These are phyloP conservation scores for Septoria petroselini DNA, from an alignment of 2,329 filamentous ascomycete genomes.

Conservation along the genomic window DNA sequence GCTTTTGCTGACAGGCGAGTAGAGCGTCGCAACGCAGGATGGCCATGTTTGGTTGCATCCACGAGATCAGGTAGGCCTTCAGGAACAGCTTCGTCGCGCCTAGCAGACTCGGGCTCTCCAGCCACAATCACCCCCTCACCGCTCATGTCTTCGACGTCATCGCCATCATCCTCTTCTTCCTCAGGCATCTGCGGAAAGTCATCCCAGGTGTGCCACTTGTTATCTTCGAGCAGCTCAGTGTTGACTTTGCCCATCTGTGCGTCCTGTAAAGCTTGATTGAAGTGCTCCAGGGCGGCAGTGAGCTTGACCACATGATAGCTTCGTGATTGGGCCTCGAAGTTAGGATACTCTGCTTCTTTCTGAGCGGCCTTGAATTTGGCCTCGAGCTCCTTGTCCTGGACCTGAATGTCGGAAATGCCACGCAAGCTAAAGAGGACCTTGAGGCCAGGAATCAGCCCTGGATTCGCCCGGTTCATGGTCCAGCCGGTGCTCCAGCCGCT, in stretches of 20 bases:
- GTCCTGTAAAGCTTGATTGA: constrained; percentile 26
- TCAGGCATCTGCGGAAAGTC: constrained; percentile 21
- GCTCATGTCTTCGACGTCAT: neutral
- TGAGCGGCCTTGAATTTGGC: constrained; percentile 5
- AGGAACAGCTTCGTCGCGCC: too few relatives aligned
- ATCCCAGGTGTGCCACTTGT: constrained; percentile 26
- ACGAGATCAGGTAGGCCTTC: too few relatives aligned
- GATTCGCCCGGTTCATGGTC: constrained; percentile 20
- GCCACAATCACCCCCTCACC: neutral
- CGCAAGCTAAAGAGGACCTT: constrained; percentile 23
- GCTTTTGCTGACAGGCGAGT: constrained; percentile 7
- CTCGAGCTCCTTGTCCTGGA: constrained; percentile 20
- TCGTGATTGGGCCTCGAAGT: constrained; percentile 1
- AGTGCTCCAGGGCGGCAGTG: constrained; percentile 17
- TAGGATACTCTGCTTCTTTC: constrained; percentile 17
- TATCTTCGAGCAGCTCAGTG: constrained; percentile 21
- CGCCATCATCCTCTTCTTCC: constrained; percentile 8
- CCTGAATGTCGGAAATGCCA: constrained; percentile 21
- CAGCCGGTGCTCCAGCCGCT: neutral
- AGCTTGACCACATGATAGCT: constrained; percentile 17
- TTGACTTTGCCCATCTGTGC: constrained; percentile 28
- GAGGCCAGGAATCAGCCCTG: constrained; percentile 21
- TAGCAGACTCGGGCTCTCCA: too few relatives aligned
- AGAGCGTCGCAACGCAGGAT: neutral
- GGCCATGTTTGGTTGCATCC: too few relatives aligned